Evolutionary conservation across 2,329 filamentous ascomycete genomes (phyloP), one percentile per base, ranked within the genome.

Genomic region (Zarea fungicola): DNA sequence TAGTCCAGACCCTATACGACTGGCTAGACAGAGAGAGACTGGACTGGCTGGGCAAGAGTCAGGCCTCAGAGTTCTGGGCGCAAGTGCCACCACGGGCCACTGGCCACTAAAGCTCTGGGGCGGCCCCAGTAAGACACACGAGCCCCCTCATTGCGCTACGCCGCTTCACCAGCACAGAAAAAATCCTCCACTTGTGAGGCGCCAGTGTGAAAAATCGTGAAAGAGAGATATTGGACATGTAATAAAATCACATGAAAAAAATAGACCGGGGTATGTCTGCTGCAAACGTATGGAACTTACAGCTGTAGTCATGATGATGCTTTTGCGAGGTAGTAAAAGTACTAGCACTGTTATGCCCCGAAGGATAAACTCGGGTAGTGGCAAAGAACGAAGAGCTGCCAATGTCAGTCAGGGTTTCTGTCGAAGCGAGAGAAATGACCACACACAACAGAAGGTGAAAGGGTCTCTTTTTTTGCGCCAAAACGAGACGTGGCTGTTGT

Each of bases 261-360:
- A n/a, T n/a, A n/a, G n/a, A n/a, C n/a, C n/a, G n/a, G n/a, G n/a
- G n/a, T n/a, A n/a, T n/a, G n/a, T n/a, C n/a, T n/a, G n/a, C n/a
- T n/a, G n/a, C n/a, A n/a, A n/a, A n/a, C n/a, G n/a, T n/a, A n/a
- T 51, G 42, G 44, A 36, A 69, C 68, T 67, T 55, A 73, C 69
- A 48, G 64, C 51, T 52, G 62, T 66, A 26, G 66, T 60, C 65
- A 72, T 69, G 46, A 55, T 55, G 49, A 54, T 56, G 48, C 50
- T 21, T n/a, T n/a, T n/a, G n/a, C n/a, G n/a, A n/a, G n/a, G n/a
- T n/a, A n/a, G 42, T 5, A 5, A 14, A 9, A 44, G 29, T 10
- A 22, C 18, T 44, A 31, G 19, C 21, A 16, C 10, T 29, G 32
- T 29, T 16, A 9, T 4, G 18, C 9, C 8, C 14, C 2, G 14